Percentiles rank a stretch among this genome's conserved stretches.
These are phyloP conservation scores for Jamesozyma hellenica DNA, from an alignment of 805 yeast genomes.

Conservation along the genomic window DNA sequence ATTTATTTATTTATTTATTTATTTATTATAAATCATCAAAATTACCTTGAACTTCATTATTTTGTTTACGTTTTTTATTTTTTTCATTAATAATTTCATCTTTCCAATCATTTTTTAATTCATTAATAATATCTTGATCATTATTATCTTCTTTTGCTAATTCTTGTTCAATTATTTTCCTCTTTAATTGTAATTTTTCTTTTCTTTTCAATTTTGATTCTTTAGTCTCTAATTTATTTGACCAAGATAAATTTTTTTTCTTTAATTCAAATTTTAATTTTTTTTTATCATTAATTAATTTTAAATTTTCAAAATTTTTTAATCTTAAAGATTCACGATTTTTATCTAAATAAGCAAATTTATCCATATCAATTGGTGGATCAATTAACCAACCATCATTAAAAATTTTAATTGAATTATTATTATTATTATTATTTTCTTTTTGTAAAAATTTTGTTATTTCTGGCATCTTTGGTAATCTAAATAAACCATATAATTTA, in stretches of 20 bases:
- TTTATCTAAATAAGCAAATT: slow-evolving; percentile 52
- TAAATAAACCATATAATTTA: slow-evolving; percentile 62
- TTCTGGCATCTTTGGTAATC: slow-evolving; percentile 95
- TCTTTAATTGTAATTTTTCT: slow-evolving; percentile 45
- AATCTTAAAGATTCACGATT: slow-evolving; percentile 54
- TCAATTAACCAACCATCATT: slow-evolving; percentile 63
- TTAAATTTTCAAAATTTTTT: slow-evolving; percentile 42
- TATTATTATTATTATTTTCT: slow-evolving; percentile 41
- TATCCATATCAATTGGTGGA: slow-evolving; percentile 54
- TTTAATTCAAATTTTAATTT: slow-evolving; percentile 36
- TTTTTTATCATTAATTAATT: slow-evolving; percentile 29
- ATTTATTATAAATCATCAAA: slow-evolving; percentile 45
- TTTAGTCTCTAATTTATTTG: slow-evolving; percentile 53
- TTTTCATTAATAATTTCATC: slow-evolving; percentile 61
- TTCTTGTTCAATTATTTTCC: slow-evolving; percentile 51
- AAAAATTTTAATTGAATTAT: no score
- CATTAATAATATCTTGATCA: slow-evolving; percentile 34
- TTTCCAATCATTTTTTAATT: slow-evolving; percentile 74
- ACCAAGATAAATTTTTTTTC: slow-evolving; percentile 67
- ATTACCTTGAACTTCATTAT: slow-evolving; percentile 39
- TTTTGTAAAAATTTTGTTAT: slow-evolving; percentile 39
- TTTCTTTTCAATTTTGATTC: slow-evolving; percentile 54
- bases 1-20: no score
- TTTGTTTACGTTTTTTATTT: slow-evolving; percentile 34
- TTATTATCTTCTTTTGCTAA: slow-evolving; percentile 34